Evolutionary conservation across 164 flowering plant genomes (phyloP).

Genomic region (Cinnamomum micranthum): DNA sequence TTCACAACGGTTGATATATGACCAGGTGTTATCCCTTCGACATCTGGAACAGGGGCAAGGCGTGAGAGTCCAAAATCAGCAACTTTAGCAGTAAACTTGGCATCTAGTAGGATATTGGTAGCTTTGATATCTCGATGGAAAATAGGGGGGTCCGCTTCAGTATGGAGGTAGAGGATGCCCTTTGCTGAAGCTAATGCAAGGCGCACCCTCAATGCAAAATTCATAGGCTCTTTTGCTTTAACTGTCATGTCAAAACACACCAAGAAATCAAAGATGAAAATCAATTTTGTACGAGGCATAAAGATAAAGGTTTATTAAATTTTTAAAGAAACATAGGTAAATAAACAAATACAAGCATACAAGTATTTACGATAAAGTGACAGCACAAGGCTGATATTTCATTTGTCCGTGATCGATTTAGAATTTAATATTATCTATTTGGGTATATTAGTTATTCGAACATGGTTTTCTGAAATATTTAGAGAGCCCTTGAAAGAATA

Average conservation of each 20-base stretch:
- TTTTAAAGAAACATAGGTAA: background rate
- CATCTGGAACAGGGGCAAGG: slow-evolving; percentile 78
- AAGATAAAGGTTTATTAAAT: too few relatives aligned
- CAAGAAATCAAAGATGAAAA: background rate
- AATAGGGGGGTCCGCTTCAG: slow-evolving; percentile 92
- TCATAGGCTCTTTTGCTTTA: slow-evolving; percentile 37
- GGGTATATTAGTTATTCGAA: too few relatives aligned
- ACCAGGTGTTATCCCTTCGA: slow-evolving; percentile 59
- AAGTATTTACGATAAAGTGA: too few relatives aligned
- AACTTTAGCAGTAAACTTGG: slow-evolving; percentile 66
- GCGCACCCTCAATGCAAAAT: slow-evolving; percentile 57
- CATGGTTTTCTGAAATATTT: background rate
- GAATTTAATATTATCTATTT: background rate
- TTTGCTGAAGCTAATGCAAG: slow-evolving; percentile 74
- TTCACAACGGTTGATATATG: slow-evolving; percentile 87
- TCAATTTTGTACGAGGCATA: background rate
- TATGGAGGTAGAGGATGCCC: slow-evolving; percentile 85
- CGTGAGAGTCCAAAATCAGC: slow-evolving; percentile 94
- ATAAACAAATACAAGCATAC: background rate
- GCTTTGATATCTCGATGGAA: slow-evolving; percentile 93
- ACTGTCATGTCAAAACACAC: slow-evolving; percentile 31
- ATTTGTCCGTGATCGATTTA: background rate
- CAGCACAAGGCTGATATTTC: too few relatives aligned
- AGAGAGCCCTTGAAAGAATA: background rate
- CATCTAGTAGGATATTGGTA: slow-evolving; percentile 77